Evolutionary conservation across 164 flowering plant genomes (phyloP).

Genomic region (Platanus orientalis): DNA sequence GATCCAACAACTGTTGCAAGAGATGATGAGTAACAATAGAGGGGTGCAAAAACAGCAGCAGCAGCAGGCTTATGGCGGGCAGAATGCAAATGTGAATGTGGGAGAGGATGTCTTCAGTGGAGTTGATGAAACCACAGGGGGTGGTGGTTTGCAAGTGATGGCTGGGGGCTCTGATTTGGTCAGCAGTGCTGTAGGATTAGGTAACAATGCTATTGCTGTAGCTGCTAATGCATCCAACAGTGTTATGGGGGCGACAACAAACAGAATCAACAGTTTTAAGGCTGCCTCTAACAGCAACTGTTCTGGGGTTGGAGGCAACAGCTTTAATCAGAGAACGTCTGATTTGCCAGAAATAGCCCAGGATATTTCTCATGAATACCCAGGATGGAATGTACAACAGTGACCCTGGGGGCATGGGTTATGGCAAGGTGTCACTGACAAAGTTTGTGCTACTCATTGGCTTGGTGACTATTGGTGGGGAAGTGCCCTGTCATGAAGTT

Average conservation of each 20-base stretch:
- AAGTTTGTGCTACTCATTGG: slow-evolving; percentile 6
- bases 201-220: slow-evolving; percentile 26
- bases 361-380: slow-evolving; percentile 57
- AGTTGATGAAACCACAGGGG: slow-evolving; percentile 3
- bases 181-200: slow-evolving; percentile 31
- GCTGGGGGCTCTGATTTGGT: slow-evolving; percentile 13
- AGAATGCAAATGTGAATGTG: slow-evolving; percentile 25
- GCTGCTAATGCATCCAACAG: slow-evolving; percentile 23
- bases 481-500: slow-evolving; percentile 6
- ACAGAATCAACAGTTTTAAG: slow-evolving; percentile 59
- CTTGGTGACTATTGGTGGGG: neutral
- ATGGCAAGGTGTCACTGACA: slow-evolving; percentile 47
- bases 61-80: slow-evolving; percentile 32
- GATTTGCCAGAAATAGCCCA: slow-evolving; percentile 54
- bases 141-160: slow-evolving; percentile 3
- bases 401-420: slow-evolving; percentile 56
- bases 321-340: slow-evolving; percentile 35
- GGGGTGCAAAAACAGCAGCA: slow-evolving; percentile 27
- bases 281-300: slow-evolving; percentile 45
- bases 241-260: slow-evolving; percentile 30
- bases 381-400: slow-evolving; percentile 55
- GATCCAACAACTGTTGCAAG: slow-evolving; percentile 82
- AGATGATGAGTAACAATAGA: slow-evolving; percentile 45
- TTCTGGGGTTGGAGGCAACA: slow-evolving; percentile 39
- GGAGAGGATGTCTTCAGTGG: slow-evolving; percentile 10